A percentile compares a stretch with the other conserved stretches of the same genome.
Conservation (phyloP, 768 basidiomycete genomes). For the Pisolithus orientalis region DNA sequence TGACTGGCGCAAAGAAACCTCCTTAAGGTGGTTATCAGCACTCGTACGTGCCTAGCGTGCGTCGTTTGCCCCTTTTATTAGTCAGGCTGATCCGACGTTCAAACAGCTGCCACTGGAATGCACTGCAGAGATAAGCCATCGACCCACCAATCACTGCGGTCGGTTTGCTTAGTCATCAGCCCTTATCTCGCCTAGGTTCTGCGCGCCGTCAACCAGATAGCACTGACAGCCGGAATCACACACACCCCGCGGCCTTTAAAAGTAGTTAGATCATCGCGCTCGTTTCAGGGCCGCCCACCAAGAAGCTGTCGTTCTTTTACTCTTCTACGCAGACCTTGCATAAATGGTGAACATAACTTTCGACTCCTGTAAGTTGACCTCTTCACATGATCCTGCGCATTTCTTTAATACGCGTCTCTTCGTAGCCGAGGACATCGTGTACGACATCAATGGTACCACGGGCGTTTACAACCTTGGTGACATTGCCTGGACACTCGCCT, state of each 20-base stretch:
- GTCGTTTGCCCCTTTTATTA: too few relatives aligned
- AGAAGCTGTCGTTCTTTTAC: neutral
- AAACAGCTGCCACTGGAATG: neutral
- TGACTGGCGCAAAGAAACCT: too few relatives aligned
- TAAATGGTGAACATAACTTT: conserved; percentile 41
- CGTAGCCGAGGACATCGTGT: conserved; percentile 36
- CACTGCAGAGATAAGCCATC: neutral
- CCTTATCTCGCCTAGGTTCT: conserved; percentile 10
- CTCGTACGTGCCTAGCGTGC: too few relatives aligned
- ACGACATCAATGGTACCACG: conserved; percentile 14
- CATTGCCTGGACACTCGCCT: conserved; percentile 63
- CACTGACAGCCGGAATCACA: too few relatives aligned
- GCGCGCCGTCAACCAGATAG: neutral
- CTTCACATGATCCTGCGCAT: neutral
- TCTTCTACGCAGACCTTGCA: neutral
- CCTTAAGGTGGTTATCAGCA: too few relatives aligned
- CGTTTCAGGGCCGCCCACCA: conserved; percentile 1
- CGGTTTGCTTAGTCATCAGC: conserved; percentile 7
- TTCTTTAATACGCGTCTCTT: neutral
- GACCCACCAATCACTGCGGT: neutral
- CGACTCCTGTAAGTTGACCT: conserved; percentile 31
- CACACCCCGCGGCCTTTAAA: conserved; percentile 12
- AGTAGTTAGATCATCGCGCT: neutral
- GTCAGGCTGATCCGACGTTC: too few relatives aligned
- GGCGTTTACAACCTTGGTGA: conserved; percentile 55